Evolutionary conservation across 2,329 filamentous ascomycete genomes (phyloP).

Genomic region (Xylaria sp.): DNA sequence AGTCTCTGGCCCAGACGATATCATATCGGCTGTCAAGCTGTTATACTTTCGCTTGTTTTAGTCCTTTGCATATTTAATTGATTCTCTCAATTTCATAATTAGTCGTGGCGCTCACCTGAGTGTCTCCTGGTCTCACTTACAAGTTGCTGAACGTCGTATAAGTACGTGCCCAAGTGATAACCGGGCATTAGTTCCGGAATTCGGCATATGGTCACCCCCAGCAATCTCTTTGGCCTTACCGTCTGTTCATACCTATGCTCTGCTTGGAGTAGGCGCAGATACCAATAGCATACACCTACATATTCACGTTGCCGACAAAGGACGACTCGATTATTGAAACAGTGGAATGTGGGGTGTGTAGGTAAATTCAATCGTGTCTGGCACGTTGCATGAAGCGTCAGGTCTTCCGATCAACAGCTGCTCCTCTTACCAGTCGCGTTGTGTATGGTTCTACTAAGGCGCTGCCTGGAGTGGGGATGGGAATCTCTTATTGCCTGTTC

Average conservation of each 20-base stretch:
- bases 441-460: background rate
- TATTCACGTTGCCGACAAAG: background rate
- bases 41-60: background rate
- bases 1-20: background rate
- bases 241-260: background rate
- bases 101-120: background rate
- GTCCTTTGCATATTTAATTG: background rate
- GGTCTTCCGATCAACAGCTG: conserved; percentile 30
- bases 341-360: conserved; percentile 10
- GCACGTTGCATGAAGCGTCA: conserved; percentile 25
- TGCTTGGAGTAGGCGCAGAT: background rate
- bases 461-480: conserved; percentile 9
- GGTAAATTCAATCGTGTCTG: conserved; percentile 7
- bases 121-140: background rate
- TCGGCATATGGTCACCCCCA: conserved; percentile 2
- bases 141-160: conserved; percentile 4
- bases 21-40: background rate
- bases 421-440: conserved; percentile 6
- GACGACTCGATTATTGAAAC: conserved; percentile 15
- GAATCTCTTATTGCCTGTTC: conserved; percentile 21
- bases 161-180: background rate
- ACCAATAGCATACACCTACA: conserved; percentile 4
- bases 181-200: conserved; percentile 19
- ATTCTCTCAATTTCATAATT: background rate
- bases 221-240: no score